Conservation (phyloP, 2,329 filamentous ascomycete genomes). For the Pseudocercospora crystallina region DNA sequence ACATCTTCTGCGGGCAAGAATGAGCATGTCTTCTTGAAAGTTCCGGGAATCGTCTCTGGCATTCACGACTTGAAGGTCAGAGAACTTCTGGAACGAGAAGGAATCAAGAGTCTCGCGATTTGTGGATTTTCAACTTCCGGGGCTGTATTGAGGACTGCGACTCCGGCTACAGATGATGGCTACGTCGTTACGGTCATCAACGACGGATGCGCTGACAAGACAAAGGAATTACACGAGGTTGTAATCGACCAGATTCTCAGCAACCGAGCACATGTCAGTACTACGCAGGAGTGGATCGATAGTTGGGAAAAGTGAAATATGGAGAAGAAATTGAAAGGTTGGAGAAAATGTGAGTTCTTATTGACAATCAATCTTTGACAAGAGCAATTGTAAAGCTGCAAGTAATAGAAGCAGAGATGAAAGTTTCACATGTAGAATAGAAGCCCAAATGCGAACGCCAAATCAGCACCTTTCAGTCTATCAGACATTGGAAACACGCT, state of each 20-base stretch:
- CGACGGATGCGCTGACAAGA: not conserved
- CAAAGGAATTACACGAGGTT: not conserved
- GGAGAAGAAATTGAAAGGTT: too few relatives aligned
- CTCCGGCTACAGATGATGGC: not conserved
- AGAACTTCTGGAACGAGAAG: not conserved
- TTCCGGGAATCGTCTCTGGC: not conserved
- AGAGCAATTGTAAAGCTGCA: too few relatives aligned
- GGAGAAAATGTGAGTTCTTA: too few relatives aligned
- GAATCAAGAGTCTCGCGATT: conserved; percentile 1
- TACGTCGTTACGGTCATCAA: not conserved
- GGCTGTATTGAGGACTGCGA: not conserved
- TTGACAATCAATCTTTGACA: too few relatives aligned
- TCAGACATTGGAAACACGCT: too few relatives aligned
- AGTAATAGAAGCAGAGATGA: too few relatives aligned
- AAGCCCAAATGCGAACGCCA: too few relatives aligned
- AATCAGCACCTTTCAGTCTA: too few relatives aligned
- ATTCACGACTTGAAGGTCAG: not conserved
- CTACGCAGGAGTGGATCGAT: not conserved
- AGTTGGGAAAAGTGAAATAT: not conserved
- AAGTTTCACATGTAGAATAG: too few relatives aligned
- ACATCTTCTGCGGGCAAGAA: not conserved
- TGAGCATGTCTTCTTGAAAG: not conserved
- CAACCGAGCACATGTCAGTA: not conserved
- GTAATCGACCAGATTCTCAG: not conserved
- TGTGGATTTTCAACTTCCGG: not conserved